Evolutionary conservation across 768 basidiomycete species (phyloP).

Genomic region (Lyophyllum atratum): DNA sequence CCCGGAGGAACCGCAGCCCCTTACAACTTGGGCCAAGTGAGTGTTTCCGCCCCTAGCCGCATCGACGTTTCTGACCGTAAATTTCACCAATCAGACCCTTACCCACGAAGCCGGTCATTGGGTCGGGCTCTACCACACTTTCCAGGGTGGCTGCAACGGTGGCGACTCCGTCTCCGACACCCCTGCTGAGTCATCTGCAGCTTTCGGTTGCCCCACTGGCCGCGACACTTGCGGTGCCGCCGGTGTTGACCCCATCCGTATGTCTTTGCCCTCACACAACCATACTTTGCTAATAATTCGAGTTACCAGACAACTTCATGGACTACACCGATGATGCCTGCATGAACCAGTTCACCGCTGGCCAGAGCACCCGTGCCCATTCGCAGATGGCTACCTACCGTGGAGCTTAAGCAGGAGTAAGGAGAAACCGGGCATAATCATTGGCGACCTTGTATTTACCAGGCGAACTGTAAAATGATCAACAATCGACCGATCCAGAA

Average conservation of each 20-base stretch:
- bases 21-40: conserved; percentile 45
- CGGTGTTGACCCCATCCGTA: conserved; percentile 50
- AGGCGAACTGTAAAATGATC: neutral
- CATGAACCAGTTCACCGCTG: conserved; percentile 50
- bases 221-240: conserved; percentile 37
- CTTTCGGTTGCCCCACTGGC: conserved; percentile 40
- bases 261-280: conserved; percentile 11
- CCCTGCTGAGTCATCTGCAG: conserved; percentile 45
- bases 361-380: conserved; percentile 42
- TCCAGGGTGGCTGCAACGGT: conserved; percentile 49
- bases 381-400: conserved; percentile 48
- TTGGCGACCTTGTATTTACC: neutral
- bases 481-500: neutral
- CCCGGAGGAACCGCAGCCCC: conserved; percentile 42
- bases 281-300: neutral
- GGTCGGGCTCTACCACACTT: conserved; percentile 61
- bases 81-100: conserved; percentile 32
- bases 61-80: conserved; percentile 6
- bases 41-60: conserved; percentile 2
- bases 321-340: conserved; percentile 54
- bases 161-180: conserved; percentile 50
- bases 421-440: neutral
- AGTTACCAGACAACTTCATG: conserved; percentile 49
- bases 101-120: conserved; percentile 66
- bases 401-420: conserved; percentile 26